These are phyloP conservation scores for Spizellomyces sp. DNA, from an alignment of 192 early-diverging fungal species.

Conservation along the genomic window DNA sequence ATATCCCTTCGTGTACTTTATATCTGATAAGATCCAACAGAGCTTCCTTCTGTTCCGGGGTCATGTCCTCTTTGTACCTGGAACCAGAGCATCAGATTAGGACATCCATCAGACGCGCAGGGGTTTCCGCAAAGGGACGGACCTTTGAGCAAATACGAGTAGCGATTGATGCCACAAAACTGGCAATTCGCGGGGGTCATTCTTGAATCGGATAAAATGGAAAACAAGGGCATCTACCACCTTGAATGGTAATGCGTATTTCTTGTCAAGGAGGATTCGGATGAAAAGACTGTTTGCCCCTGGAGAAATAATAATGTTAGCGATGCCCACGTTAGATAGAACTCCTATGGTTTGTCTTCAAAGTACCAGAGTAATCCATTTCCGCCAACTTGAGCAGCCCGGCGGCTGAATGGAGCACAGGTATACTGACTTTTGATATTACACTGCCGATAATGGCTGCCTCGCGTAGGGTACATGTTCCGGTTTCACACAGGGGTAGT, in stretches of 20 bases:
- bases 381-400: conserved; percentile 91
- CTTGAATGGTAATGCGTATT: conserved; percentile 97
- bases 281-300: conserved; percentile 92
- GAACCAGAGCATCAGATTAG: background rate
- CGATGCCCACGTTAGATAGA: background rate
- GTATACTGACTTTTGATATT: conserved; percentile 90
- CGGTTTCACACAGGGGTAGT: conserved; percentile 88
- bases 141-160: conserved; percentile 91
- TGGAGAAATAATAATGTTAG: conserved; percentile 17
- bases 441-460: conserved; percentile 94
- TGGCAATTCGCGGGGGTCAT: conserved; percentile 78
- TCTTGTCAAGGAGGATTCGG: conserved; percentile 94
- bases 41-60: conserved; percentile 91
- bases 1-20: conserved; percentile 80
- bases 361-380: conserved; percentile 91
- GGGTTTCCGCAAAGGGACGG: background rate
- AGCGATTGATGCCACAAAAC: conserved; percentile 98
- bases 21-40: conserved; percentile 79
- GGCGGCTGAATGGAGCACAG: conserved; percentile 93
- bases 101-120: background rate
- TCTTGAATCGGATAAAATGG: conserved; percentile 91
- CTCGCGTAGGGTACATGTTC: conserved; percentile 91
- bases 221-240: conserved; percentile 95
- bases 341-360: background rate
- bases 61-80: conserved; percentile 93